phyloP scores from a whole-genome alignment of 2,329 filamentous ascomycete species.

The Dryadomyces quercus-mongolicae region DNA sequence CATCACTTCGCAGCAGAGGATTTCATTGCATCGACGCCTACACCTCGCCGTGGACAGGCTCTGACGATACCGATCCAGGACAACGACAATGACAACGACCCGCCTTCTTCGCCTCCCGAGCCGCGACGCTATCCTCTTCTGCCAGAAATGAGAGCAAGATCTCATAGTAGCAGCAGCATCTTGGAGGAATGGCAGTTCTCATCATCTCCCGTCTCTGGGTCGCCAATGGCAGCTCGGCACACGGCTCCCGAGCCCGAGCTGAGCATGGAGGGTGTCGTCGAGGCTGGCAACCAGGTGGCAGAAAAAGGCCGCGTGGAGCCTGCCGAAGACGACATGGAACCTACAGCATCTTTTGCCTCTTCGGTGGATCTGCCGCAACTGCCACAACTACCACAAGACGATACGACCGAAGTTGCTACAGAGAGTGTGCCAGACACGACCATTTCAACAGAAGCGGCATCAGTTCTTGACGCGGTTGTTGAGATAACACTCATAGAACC shows the following conservation, averaged over 20 bases:
- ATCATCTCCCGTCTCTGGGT: conserved; percentile 43
- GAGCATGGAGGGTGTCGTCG: conserved; percentile 13
- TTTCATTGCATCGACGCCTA: conserved; percentile 48
- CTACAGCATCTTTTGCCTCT: not conserved
- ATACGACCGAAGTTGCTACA: not conserved
- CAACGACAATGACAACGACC: conserved; percentile 33
- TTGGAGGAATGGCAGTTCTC: conserved; percentile 38
- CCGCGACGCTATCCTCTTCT: conserved; percentile 39
- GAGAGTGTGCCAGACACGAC: not conserved
- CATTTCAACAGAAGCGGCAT: too few species aligned
- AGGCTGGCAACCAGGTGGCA: conserved; percentile 5
- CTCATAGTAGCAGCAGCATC: conserved; percentile 21
- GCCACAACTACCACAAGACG: too few species aligned
- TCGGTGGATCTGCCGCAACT: not conserved
- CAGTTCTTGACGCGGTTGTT: not conserved
- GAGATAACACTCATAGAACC: not conserved
- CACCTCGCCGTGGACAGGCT: conserved; percentile 42
- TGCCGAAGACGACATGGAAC: too few species aligned
- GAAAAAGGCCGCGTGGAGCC: not conserved
- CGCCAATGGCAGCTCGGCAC: conserved; percentile 28
- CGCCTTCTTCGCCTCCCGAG: conserved; percentile 47
- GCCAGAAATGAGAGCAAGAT: conserved; percentile 38
- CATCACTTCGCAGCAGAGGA: conserved; percentile 16
- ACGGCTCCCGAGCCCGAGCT: conserved; percentile 11
- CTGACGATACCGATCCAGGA: conserved; percentile 21